Conservation (phyloP, 306 rosid genomes). For the Ormosia emarginata region DNA sequence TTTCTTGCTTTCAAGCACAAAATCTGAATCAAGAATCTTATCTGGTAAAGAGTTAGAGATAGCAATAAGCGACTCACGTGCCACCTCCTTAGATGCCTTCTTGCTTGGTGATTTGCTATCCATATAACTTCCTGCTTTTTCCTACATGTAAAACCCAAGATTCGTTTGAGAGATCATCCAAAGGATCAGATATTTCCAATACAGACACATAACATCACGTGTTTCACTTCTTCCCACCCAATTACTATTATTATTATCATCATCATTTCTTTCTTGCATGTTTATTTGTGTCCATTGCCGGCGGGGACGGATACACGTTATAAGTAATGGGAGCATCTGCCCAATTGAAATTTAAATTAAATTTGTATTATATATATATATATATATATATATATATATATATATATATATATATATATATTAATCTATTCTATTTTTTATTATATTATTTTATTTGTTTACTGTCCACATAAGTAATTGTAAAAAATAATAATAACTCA, state of each 20-base stretch:
- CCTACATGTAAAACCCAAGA: slow-evolving; percentile 26
- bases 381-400: no score
- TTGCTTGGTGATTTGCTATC: slow-evolving; percentile 33
- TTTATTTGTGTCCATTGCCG: background rate
- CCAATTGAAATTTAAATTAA: no score
- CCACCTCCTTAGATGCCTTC: slow-evolving; percentile 30
- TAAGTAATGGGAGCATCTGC: no score
- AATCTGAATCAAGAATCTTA: slow-evolving; percentile 5
- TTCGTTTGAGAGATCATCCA: background rate
- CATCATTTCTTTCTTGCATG: background rate
- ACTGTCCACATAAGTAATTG: no score
- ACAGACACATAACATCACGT: background rate
- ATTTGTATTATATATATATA: no score
- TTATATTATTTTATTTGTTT: no score
- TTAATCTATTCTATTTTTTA: no score
- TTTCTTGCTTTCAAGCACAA: slow-evolving; percentile 21
- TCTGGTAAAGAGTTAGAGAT: slow-evolving; percentile 37
- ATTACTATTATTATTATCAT: background rate
- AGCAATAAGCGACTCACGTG: slow-evolving; percentile 38
- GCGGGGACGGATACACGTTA: no score
- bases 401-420: no score
- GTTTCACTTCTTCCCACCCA: background rate
- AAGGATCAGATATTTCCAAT: background rate
- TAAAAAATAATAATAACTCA: no score
- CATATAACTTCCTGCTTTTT: slow-evolving; percentile 30